Conservation (phyloP, 441 rosid species). For the Melianthus villosus region DNA sequence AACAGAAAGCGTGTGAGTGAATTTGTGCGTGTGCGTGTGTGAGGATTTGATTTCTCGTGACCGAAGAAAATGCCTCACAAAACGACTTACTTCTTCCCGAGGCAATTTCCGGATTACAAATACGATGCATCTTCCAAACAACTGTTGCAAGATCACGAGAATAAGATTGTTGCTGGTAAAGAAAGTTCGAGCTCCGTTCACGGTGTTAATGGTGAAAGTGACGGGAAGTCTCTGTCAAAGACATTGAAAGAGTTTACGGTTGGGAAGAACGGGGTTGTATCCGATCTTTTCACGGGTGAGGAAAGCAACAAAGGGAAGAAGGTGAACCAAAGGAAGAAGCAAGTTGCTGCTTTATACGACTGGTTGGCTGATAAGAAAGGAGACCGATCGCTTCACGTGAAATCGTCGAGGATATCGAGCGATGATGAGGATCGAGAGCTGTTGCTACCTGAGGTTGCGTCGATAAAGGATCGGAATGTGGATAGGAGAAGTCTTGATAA, state of each 20-base stretch:
- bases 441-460: slow-evolving; percentile 17
- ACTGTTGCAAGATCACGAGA: slow-evolving; percentile 35
- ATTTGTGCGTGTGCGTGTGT: not conserved
- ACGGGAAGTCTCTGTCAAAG: slow-evolving; percentile 16
- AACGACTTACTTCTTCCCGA: slow-evolving; percentile 90
- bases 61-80: slow-evolving; percentile 71
- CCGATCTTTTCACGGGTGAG: slow-evolving; percentile 40
- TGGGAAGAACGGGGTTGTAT: slow-evolving; percentile 15
- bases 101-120: slow-evolving; percentile 74
- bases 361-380: slow-evolving; percentile 55
- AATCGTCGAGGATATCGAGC: slow-evolving; percentile 15
- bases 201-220: slow-evolving; percentile 16
- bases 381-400: slow-evolving; percentile 28
- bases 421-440: slow-evolving; percentile 33
- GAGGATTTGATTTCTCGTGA: slow-evolving; percentile 1
- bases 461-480: slow-evolving; percentile 20
- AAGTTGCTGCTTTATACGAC: slow-evolving; percentile 41
- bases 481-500: slow-evolving; percentile 48
- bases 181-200: slow-evolving; percentile 2
- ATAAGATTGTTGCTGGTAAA: slow-evolving; percentile 9
- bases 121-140: slow-evolving; percentile 29
- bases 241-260: slow-evolving; percentile 6
- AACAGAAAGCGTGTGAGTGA: not conserved
- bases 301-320: slow-evolving; percentile 9
- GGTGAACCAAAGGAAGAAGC: slow-evolving; percentile 28